Percentiles rank a stretch among this genome's conserved stretches.
Conservation (phyloP, 306 rosid species). For the Glycine latifolia region DNA sequence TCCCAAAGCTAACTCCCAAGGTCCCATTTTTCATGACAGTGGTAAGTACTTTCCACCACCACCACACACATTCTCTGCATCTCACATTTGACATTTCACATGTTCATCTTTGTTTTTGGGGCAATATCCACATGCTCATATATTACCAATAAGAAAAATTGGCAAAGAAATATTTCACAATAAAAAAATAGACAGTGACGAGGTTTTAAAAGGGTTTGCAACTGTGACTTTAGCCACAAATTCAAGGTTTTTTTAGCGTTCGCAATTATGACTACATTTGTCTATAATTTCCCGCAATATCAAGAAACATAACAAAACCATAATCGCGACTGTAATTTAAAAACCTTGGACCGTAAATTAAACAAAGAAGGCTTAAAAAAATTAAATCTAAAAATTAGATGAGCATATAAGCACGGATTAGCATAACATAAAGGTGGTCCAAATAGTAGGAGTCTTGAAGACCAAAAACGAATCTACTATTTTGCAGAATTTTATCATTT, state of each 20-base stretch:
- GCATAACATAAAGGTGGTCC: neutral
- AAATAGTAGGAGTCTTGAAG: neutral
- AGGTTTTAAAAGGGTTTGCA: too few species aligned
- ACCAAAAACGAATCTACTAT: neutral
- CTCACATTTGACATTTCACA: neutral
- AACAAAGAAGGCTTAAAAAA: neutral
- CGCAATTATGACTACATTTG: too few species aligned
- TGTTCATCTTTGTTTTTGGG: neutral
- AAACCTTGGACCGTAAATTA: neutral
- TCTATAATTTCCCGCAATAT: too few species aligned
- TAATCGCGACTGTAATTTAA: too few species aligned
- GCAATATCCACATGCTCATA: too few species aligned
- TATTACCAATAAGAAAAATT: neutral
- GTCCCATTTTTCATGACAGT: constrained; percentile 5
- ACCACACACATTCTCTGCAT: neutral
- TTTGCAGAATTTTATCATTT: constrained; percentile 1
- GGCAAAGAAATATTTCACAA: neutral
- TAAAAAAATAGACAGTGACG: neutral
- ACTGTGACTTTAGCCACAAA: too few species aligned
- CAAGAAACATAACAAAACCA: too few species aligned
- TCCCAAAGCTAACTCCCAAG: constrained; percentile 21
- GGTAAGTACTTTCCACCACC: constrained; percentile 17
- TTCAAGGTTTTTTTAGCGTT: too few species aligned
- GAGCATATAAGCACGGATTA: neutral
- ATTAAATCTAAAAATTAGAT: neutral